Evolutionary conservation across 2,329 filamentous ascomycete genomes (phyloP), one percentile per base, ranked within the genome.

Genomic region (Ophiostoma quercus): DNA sequence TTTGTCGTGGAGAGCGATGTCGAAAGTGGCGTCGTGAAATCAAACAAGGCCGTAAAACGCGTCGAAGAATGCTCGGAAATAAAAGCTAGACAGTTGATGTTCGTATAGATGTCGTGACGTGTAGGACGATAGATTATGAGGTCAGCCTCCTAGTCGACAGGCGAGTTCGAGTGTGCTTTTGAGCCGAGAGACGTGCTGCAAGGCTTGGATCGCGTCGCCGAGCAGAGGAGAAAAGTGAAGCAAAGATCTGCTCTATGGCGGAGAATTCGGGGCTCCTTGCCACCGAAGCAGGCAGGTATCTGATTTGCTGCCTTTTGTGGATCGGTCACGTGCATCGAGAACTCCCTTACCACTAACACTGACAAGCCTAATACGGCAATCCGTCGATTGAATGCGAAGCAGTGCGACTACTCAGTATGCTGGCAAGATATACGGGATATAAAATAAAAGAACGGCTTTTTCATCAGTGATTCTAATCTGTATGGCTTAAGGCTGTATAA

Each of bases 141-240:
- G 2, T 22, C 1, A 34, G 2, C 34, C 16, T 9, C 29, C 39
- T 2, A 34, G 32, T n/a, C 11, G 34, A 57, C 66, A 34, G 63
- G 8, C 22, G 65, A 32, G 29, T 32, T 8, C 63, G 54, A 1
- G 41, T 8, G 22, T 16, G 14, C 12, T 8, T 29, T 41, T 54
- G 5, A 29, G 34, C 62, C 62, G 19, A 65, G 62, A 65, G 62
- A 65, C 62, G 19, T 65, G 62, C 62, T 65, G 32, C 32, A 47
- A 22, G 66, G 39, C 37, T 41, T 51, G 1, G 47, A 43, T 39
- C 65, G 32, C 60, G 69, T 68, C 57, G 25, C n/a, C 62, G 19
- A 57, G 54, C 34, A 57, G 37, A 66, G 51, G 51, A n/a, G 57
- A 68, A 66, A 60, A 67, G 69, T 39, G 43, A 68, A 68, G 69